phyloP scores from a whole-genome alignment of 306 rosid species.

The Malus fusca region DNA sequence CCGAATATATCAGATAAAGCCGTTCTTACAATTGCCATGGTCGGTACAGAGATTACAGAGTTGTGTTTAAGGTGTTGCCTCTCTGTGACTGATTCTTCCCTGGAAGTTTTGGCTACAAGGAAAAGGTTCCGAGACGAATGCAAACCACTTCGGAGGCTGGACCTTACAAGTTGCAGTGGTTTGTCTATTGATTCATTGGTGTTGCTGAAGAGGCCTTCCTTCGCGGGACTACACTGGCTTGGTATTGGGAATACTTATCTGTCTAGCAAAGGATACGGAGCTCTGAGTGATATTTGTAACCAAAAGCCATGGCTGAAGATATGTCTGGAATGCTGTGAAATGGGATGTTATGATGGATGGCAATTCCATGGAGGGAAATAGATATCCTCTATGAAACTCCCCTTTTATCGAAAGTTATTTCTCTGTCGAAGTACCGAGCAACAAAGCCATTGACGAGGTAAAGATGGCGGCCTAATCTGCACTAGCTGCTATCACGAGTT shows the following conservation, averaged over 20 bases:
- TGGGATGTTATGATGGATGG: conserved; percentile 36
- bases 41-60: conserved; percentile 13
- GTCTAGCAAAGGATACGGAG: neutral
- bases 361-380: conserved; percentile 20
- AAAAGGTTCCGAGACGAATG: conserved; percentile 10
- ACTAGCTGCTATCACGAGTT: neutral
- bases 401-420: neutral
- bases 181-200: conserved; percentile 11
- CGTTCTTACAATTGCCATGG: conserved; percentile 6
- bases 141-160: conserved; percentile 17
- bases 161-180: conserved; percentile 21
- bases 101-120: conserved; percentile 23
- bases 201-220: conserved; percentile 18
- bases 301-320: conserved; percentile 19
- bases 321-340: conserved; percentile 27
- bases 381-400: neutral
- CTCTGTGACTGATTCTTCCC: conserved; percentile 15
- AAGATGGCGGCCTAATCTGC: neutral
- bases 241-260: conserved; percentile 21
- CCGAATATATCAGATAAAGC: conserved; percentile 23
- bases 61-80: conserved; percentile 24
- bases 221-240: conserved; percentile 27
- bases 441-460: neutral
- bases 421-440: neutral
- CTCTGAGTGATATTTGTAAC: neutral